Evolutionary conservation across 108 stramenopile genomes (phyloP), one percentile per base, ranked within the genome.

Genomic region (Nitzschia inconspicua): DNA sequence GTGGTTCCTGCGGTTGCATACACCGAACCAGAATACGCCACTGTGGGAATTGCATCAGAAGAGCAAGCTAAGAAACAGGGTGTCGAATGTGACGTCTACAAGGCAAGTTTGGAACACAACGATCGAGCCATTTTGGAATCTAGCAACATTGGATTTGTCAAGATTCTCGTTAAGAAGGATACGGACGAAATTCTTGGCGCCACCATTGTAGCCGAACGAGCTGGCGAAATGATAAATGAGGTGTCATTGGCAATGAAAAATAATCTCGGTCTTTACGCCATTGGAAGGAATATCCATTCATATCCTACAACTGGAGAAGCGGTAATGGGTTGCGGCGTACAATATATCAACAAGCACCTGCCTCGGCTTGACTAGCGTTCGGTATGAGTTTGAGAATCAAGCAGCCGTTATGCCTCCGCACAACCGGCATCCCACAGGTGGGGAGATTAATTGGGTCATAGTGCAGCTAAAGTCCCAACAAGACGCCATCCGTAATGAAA

Each of bases 221-320:
- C 97, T 22, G 97, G 97, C 9, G 97, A 98, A 65, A 94, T 98
- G 72, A 89, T 96, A 39, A 92, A 93, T 50, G 95, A 98, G 75
- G 67, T 96, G 3, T 65, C 92, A 22, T 63, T 98, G 34, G 95
- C 95, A n/a, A 98, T 98, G 61, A 95, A 95, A 72, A 68, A 89
- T 63, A 82, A 78, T 10, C 72, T 98, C 46, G 85, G 86, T 20
- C 60, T 96, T 34, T 57, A 73, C 26, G 82, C 76, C 16, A 57
- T 98, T 34, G 97, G 89, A 18, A 49, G 89, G 37, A 96, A 95
- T 59, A 93, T 98, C 31, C 97, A 97, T 77, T 72, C 88, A 2
- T 98, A 98, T 72, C 97, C 97, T 7, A 95, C 97, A 10, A 75
- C 88, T 9, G 91, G 91, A 7, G 91, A 93, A 56, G 80, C 79